phyloP scores from a whole-genome alignment of 1,284 basidiomycete species.

The Rhodotorula sp. region DNA sequence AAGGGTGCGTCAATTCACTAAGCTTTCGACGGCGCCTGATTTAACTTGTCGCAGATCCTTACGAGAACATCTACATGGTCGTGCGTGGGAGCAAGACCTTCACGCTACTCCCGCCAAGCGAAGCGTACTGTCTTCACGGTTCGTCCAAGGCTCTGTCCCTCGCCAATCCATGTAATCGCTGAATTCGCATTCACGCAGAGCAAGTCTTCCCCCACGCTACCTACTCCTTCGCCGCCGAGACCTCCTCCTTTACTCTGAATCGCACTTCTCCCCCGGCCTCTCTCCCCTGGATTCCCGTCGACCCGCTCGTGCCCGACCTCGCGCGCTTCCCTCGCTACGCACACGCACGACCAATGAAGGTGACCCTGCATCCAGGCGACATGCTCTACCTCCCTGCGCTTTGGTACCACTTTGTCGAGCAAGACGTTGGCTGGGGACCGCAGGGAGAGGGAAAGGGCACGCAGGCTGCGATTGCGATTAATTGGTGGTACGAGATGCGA shows the following conservation, averaged over 20 bases:
- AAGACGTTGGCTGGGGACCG: conserved; percentile 32
- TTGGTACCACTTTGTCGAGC: conserved; percentile 58
- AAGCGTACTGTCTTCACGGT: conserved; percentile 79
- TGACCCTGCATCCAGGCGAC: conserved; percentile 68
- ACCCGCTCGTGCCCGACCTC: conserved; percentile 35
- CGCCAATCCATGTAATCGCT: conserved; percentile 14
- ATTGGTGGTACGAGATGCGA: conserved; percentile 69
- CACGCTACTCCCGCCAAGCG: conserved; percentile 77
- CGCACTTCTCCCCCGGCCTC: conserved; percentile 8
- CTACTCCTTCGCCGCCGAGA: conserved; percentile 4
- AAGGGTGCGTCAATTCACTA: conserved; percentile 57
- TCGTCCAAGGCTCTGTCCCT: conserved; percentile 57
- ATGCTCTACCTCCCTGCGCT: conserved; percentile 82
- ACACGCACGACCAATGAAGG: conserved; percentile 62
- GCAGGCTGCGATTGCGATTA: conserved; percentile 64
- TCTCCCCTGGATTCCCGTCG: conserved; percentile 43
- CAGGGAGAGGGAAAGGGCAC: not conserved
- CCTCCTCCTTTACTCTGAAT: conserved; percentile 11
- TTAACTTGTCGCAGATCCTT: conserved; percentile 61
- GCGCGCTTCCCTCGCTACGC: conserved; percentile 33
- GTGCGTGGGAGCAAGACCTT: conserved; percentile 79
- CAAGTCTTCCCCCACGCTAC: conserved; percentile 23
- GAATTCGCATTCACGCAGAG: conserved; percentile 12
- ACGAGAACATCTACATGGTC: conserved; percentile 88
- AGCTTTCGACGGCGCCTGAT: not conserved